Base-by-base conservation (phyloP, 768 basidiomycete species). In the Tulasnella sp. region DNA sequence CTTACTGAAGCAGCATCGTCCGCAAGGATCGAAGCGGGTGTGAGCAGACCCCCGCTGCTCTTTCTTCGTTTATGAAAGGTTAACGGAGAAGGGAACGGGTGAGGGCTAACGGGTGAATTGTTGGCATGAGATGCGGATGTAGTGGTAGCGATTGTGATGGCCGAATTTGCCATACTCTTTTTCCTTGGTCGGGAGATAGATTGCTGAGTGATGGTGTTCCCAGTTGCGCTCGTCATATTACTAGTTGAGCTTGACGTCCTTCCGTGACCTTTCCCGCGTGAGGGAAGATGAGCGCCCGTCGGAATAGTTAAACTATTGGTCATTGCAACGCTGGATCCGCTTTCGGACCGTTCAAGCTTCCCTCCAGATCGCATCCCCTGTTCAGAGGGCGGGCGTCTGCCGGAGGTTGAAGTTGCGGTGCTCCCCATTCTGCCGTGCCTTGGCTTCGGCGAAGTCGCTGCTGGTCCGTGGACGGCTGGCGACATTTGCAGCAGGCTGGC, bases 1-100 rank as follows among this genome's bases (percentile, higher is more conserved):
- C 39, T 15, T 5, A 54, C 37, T 17, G 75, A 76, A 14, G 75
- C 67, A 22, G 67, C 67, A 36, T 76, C 75, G 25, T 71, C 75
- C 17, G 75, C 38, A 15, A 58, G 36, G 11, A 70, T n/a, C 36
- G 40, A 39, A 4, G 37, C 36, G 15, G 69, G 69, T n/a, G 40
- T 42, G 11, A 70, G 37, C 34, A 70, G 34, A 4, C 69, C 69
- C 5, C 69, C 69, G 36, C 69, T 42, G 25, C 69, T 70, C 69
- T 42, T 70, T 25, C 75, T 36, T 19, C 67, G 38, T 31, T 76
- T 40, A 67, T 36, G 31, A 37, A 69, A 40, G 15, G 8, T 40
- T 34, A 67, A 12, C 15, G 25, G 64, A 31, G 75, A 19, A 29
- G 67, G 58, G 31, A 64, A 64, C 29, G 58, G 31, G 58, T 64